phyloP scores from a whole-genome alignment of 176 grass and related monocot species.

The Musa beccarii region DNA sequence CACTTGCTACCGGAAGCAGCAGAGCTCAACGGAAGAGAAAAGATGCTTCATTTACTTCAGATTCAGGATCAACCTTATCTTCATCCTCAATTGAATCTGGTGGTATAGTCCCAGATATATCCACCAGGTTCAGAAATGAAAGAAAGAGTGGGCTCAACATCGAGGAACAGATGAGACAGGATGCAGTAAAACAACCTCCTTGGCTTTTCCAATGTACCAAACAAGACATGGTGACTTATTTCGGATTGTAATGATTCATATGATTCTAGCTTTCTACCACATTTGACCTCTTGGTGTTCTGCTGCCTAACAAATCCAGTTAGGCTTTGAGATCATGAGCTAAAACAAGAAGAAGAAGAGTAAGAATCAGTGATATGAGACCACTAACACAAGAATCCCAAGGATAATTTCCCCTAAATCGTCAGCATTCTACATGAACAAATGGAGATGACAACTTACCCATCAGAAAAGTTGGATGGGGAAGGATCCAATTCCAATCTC shows the following conservation, averaged over 20 bases:
- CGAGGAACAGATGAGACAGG: slow-evolving; percentile 27
- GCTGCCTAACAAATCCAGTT: not conserved
- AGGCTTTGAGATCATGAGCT: no score
- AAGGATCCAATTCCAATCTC: not conserved
- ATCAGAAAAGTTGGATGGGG: no score
- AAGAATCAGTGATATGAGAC: no score
- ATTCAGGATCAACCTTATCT: slow-evolving; percentile 37
- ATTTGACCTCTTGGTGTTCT: not conserved
- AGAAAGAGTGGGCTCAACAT: slow-evolving; percentile 11
- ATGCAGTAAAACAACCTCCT: slow-evolving; percentile 45
- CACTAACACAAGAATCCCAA: no score
- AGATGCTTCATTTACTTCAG: slow-evolving; percentile 35
- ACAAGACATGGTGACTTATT: slow-evolving; percentile 40
- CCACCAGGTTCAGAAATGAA: slow-evolving; percentile 44
- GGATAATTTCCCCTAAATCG: no score
- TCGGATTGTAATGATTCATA: slow-evolving; percentile 11
- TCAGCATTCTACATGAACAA: no score
- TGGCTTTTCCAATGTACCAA: slow-evolving; percentile 54
- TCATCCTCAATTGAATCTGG: slow-evolving; percentile 50
- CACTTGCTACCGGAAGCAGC: slow-evolving; percentile 44
- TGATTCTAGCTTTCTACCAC: not conserved
- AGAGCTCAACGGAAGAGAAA: slow-evolving; percentile 27
- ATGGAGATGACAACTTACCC: no score
- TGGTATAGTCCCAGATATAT: slow-evolving; percentile 10
- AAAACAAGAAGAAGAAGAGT: no score